A percentile compares a stretch with the other conserved stretches of the same genome.
phyloP scores from a whole-genome alignment of 2,329 filamentous ascomycete species.

The Exophiala alcalophila region DNA sequence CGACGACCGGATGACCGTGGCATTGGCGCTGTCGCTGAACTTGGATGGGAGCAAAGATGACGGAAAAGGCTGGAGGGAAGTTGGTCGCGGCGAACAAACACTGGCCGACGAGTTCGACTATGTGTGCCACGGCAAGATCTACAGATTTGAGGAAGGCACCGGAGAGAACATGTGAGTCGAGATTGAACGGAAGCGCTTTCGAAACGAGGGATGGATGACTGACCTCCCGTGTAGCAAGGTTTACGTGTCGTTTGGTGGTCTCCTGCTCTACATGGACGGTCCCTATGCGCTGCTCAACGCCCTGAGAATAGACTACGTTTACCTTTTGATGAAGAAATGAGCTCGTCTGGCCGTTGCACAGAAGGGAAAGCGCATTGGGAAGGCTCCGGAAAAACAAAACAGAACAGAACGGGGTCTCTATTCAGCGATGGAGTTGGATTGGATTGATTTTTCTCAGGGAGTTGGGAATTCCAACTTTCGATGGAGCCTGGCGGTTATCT shows the following conservation, averaged over 20 bases:
- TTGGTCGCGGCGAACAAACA: constrained; percentile 55
- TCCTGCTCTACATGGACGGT: constrained; percentile 86
- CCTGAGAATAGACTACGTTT: constrained; percentile 87
- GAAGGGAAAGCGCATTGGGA: background rate
- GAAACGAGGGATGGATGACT: too few species aligned
- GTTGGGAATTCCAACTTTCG: constrained; percentile 77
- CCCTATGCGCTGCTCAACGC: constrained; percentile 94
- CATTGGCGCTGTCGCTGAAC: constrained; percentile 79
- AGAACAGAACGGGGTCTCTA: too few species aligned
- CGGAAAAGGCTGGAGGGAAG: constrained; percentile 73
- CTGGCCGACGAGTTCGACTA: constrained; percentile 54
- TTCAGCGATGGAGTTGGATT: constrained; percentile 23
- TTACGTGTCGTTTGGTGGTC: constrained; percentile 88
- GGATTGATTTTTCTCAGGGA: constrained; percentile 38
- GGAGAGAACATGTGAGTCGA: constrained; percentile 77
- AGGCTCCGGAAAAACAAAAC: background rate
- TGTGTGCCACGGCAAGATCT: constrained; percentile 52
- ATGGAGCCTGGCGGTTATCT: constrained; percentile 73
- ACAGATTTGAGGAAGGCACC: constrained; percentile 56
- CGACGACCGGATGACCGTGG: constrained; percentile 74
- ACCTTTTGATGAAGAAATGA: constrained; percentile 89
- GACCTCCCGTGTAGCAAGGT: constrained; percentile 66
- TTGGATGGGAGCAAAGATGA: constrained; percentile 82
- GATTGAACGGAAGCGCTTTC: constrained; percentile 1
- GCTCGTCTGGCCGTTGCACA: constrained; percentile 1